These are phyloP conservation scores for Colletotrichum sojae DNA, from an alignment of 2,329 filamentous ascomycete genomes.

Conservation along the genomic window DNA sequence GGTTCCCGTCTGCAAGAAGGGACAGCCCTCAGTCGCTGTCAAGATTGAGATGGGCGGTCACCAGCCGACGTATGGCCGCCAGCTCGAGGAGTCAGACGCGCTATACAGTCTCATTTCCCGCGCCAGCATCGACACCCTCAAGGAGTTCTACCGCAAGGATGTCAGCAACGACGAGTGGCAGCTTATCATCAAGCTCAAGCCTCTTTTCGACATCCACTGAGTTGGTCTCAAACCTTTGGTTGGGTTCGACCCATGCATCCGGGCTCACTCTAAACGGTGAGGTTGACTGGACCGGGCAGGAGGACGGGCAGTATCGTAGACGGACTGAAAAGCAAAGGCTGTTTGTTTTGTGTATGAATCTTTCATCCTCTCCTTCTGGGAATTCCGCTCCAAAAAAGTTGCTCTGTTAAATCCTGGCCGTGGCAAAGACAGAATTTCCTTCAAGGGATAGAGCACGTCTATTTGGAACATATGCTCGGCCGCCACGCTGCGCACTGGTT, in stretches of 20 bases:
- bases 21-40: constrained; percentile 95
- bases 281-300: too few relatives aligned
- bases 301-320: too few relatives aligned
- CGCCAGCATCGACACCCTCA: constrained; percentile 91
- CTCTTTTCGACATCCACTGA: constrained; percentile 88
- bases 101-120: constrained; percentile 92
- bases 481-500: too few relatives aligned
- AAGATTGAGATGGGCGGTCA: constrained; percentile 96
- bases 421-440: neutral
- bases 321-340: constrained; percentile 16
- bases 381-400: constrained; percentile 12
- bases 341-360: constrained; percentile 24
- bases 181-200: constrained; percentile 95
- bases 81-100: constrained; percentile 90
- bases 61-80: constrained; percentile 94
- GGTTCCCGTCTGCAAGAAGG: constrained; percentile 91
- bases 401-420: neutral
- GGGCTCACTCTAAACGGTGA: neutral
- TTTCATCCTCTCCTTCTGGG: constrained; percentile 1
- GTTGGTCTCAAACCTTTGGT: neutral
- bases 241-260: neutral
- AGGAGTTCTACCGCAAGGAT: constrained; percentile 93
- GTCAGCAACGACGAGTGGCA: constrained; percentile 95
- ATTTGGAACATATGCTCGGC: too few relatives aligned
- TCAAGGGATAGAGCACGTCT: too few relatives aligned